A percentile compares a stretch with the other conserved stretches of the same genome.
Evolutionary conservation across 805 yeast species (phyloP).

Genomic region (Spathaspora passalidarum): DNA sequence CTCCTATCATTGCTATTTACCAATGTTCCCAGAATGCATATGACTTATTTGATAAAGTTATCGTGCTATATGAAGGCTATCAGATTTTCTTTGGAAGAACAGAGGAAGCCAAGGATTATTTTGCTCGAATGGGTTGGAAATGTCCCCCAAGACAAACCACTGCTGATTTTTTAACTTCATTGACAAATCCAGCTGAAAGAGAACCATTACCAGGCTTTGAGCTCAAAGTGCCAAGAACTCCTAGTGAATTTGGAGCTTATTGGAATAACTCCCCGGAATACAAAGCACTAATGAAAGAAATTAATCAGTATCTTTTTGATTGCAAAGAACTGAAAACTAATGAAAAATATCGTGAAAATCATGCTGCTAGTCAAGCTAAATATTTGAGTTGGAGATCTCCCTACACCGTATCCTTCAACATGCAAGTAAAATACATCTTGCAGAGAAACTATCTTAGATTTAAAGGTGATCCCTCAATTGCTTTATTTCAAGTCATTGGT

Average conservation of each 20-base stretch:
- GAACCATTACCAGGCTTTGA: constrained; percentile 45
- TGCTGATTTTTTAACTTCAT: constrained; percentile 61
- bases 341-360: constrained; percentile 17
- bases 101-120: constrained; percentile 43
- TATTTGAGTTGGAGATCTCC: constrained; percentile 29
- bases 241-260: constrained; percentile 52
- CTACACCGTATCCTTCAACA: constrained; percentile 40
- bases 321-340: constrained; percentile 13
- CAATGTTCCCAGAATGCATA: constrained; percentile 49
- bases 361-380: constrained; percentile 36
- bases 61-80: constrained; percentile 44
- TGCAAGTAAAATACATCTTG: constrained; percentile 50
- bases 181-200: constrained; percentile 64
- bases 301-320: constrained; percentile 34
- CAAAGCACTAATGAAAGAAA: constrained; percentile 33
- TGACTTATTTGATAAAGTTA: constrained; percentile 46
- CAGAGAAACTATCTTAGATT: constrained; percentile 51
- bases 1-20: constrained; percentile 58
- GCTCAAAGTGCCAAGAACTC: constrained; percentile 50
- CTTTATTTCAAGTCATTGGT: constrained; percentile 48
- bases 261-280: constrained; percentile 58
- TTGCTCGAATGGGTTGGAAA: constrained; percentile 56
- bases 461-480: constrained; percentile 53
- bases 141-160: constrained; percentile 63
- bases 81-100: constrained; percentile 46